A percentile compares a stretch with the other conserved stretches of the same genome.
phyloP scores from a whole-genome alignment of 768 basidiomycete genomes.

The Tephrocybe sp. region DNA sequence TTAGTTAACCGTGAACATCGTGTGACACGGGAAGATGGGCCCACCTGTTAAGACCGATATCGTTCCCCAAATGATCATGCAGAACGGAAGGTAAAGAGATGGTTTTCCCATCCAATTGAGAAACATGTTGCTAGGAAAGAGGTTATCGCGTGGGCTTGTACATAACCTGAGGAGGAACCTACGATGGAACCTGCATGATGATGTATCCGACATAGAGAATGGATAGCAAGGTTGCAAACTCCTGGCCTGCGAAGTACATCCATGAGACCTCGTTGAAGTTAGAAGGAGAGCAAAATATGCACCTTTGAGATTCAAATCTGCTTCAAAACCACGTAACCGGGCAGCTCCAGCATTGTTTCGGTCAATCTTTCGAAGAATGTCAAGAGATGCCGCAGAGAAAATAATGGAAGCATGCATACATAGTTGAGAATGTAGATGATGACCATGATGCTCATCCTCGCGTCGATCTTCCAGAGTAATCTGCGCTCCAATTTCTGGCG shows the following conservation, averaged over 20 bases:
- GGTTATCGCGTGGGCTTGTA: too few species aligned
- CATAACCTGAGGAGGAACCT: constrained; percentile 21
- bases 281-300: background rate
- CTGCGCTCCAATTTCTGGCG: constrained; percentile 28
- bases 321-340: constrained; percentile 62
- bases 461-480: constrained; percentile 49
- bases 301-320: constrained; percentile 54
- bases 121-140: constrained; percentile 57
- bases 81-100: constrained; percentile 58
- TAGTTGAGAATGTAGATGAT: constrained; percentile 49
- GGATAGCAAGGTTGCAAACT: constrained; percentile 60
- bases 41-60: constrained; percentile 49
- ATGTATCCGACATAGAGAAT: constrained; percentile 68
- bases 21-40: constrained; percentile 5
- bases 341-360: constrained; percentile 72
- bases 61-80: constrained; percentile 67
- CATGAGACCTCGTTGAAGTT: background rate
- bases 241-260: constrained; percentile 20
- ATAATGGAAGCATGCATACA: constrained; percentile 13
- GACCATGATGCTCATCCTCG: constrained; percentile 46
- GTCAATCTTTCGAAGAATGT: constrained; percentile 52
- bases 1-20: background rate
- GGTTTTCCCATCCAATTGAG: constrained; percentile 61
- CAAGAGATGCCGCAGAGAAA: constrained; percentile 16
- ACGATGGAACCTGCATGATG: constrained; percentile 74